These are phyloP conservation scores for Limonomyces culmigenus DNA, from an alignment of 1,284 basidiomycete genomes.

Conservation along the genomic window DNA sequence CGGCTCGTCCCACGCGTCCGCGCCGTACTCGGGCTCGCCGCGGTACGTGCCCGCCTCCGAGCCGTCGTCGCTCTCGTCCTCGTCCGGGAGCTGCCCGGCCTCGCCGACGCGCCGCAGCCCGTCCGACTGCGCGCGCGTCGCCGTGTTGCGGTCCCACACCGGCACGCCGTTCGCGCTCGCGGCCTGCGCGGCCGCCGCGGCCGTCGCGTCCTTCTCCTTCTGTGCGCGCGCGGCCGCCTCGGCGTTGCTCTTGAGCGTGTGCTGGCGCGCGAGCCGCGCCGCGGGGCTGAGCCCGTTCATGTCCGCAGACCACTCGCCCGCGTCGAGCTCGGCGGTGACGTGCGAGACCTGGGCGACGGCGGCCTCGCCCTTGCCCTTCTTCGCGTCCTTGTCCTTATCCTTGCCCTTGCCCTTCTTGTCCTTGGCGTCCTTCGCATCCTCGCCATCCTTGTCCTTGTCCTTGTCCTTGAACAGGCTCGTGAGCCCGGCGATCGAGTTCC, in stretches of 20 bases:
- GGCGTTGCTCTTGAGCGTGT: constrained; percentile 72
- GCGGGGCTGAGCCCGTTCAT: constrained; percentile 80
- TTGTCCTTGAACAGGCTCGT: constrained; percentile 94
- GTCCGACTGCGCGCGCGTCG: constrained; percentile 11
- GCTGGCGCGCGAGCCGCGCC: constrained; percentile 80
- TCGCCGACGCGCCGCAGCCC: constrained; percentile 30
- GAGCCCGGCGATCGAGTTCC: constrained; percentile 83
- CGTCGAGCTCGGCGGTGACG: constrained; percentile 76
- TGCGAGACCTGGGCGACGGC: constrained; percentile 68
- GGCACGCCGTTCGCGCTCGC: constrained; percentile 51
- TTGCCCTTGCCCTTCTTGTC: constrained; percentile 36
- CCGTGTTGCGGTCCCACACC: constrained; percentile 58
- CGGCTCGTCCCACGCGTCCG: constrained; percentile 52
- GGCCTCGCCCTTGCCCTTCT: constrained; percentile 43
- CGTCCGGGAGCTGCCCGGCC: constrained; percentile 47
- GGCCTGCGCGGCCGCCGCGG: constrained; percentile 18
- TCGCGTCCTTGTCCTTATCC: constrained; percentile 30
- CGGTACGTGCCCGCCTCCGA: constrained; percentile 34
- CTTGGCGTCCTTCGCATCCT: constrained; percentile 63
- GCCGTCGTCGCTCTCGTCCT: constrained; percentile 50
- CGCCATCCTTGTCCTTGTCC: constrained; percentile 47
- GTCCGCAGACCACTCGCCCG: constrained; percentile 29
- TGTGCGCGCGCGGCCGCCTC: constrained; percentile 65
- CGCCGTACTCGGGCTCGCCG: constrained; percentile 17
- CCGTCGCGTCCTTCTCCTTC: constrained; percentile 29